Conservation (phyloP, 495 filamentous ascomycete species). For the Aspergillus bertholletiae region DNA sequence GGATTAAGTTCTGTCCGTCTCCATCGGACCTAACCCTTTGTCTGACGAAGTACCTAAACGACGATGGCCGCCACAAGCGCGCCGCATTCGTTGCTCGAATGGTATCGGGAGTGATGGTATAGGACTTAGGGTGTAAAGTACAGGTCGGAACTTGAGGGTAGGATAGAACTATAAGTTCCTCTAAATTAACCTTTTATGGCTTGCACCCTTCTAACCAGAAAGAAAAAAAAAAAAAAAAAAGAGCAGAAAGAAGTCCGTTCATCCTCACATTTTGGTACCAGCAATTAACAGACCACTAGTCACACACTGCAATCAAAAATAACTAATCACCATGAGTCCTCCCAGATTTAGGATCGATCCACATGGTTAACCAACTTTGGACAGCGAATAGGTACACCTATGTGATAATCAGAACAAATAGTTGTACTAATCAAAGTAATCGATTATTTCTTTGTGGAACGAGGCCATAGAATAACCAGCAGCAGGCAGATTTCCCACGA, state of each 20-base stretch:
- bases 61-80: slow-evolving; percentile 8
- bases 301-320: background rate
- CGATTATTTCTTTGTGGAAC: background rate
- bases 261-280: background rate
- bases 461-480: background rate
- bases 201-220: background rate
- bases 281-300: background rate
- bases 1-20: background rate
- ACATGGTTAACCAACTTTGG: slow-evolving; percentile 1
- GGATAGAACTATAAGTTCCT: background rate
- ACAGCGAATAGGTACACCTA: background rate
- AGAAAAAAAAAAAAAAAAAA: background rate
- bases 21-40: background rate
- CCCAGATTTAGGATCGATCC: slow-evolving; percentile 1
- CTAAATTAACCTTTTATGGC: background rate
- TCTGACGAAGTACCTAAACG: background rate
- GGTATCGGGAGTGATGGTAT: background rate
- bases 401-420: background rate
- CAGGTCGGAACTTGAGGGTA: background rate
- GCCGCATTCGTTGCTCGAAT: background rate
- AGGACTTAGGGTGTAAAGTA: background rate
- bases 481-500: background rate
- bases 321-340: background rate
- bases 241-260: background rate
- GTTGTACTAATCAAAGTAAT: background rate